phyloP scores from a whole-genome alignment of 2,329 filamentous ascomycete species.

The Acephala macrosclerotiorum region DNA sequence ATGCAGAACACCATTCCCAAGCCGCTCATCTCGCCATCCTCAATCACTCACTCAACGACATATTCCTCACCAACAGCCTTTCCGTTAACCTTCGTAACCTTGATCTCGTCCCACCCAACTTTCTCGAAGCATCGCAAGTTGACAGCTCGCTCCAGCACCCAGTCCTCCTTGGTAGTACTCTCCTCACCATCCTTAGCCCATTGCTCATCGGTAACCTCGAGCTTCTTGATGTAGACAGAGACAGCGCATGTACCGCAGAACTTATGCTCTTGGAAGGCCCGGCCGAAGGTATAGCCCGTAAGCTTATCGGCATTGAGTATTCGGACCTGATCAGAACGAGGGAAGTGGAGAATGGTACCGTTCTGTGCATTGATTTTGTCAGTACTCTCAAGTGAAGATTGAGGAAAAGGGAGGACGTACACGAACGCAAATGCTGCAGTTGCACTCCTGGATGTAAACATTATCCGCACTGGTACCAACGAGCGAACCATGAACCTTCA shows the following conservation, averaged over 20 bases:
- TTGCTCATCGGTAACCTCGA: slow-evolving; percentile 5
- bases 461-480: slow-evolving; percentile 7
- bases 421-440: slow-evolving; percentile 35
- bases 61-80: slow-evolving; percentile 20
- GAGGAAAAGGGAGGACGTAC: slow-evolving; percentile 19
- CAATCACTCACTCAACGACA: slow-evolving; percentile 11
- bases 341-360: slow-evolving; percentile 24
- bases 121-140: slow-evolving; percentile 29
- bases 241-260: slow-evolving; percentile 29
- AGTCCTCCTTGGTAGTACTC: slow-evolving; percentile 16
- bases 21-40: not conserved
- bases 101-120: slow-evolving; percentile 28
- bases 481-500: slow-evolving; percentile 28
- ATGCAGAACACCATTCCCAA: not conserved
- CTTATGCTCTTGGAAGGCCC: slow-evolving; percentile 11
- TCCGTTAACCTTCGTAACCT: slow-evolving; percentile 12
- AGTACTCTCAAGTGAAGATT: not conserved
- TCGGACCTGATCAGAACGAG: slow-evolving; percentile 18
- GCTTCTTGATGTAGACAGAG: slow-evolving; percentile 15
- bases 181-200: slow-evolving; percentile 3
- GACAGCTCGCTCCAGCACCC: slow-evolving; percentile 16
- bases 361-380: slow-evolving; percentile 8
- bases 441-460: slow-evolving; percentile 30
- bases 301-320: slow-evolving; percentile 10
- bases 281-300: slow-evolving; percentile 23